Evolutionary conservation across 768 basidiomycete species (phyloP).

Genomic region (Serendipita vermifera): DNA sequence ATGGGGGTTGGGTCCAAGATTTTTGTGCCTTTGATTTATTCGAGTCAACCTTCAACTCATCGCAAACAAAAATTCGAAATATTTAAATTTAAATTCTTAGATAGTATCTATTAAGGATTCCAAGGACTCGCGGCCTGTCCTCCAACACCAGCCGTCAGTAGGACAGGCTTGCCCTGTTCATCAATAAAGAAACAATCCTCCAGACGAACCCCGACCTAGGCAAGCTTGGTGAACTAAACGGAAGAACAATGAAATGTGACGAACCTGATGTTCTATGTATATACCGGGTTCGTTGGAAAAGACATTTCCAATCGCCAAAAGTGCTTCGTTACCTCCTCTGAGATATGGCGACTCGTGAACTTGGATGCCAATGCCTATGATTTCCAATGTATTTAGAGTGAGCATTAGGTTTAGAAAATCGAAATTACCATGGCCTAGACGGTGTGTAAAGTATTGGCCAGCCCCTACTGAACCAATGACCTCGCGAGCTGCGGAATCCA

Average conservation of each 20-base stretch:
- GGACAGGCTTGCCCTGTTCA: constrained; percentile 37
- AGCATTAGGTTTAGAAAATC: not conserved
- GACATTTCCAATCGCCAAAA: constrained; percentile 50
- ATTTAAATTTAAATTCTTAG: too few relatives aligned
- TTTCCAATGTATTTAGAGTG: constrained; percentile 10
- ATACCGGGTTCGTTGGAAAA: constrained; percentile 76
- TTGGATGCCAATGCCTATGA: constrained; percentile 77
- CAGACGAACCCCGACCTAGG: constrained; percentile 59
- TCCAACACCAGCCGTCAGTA: constrained; percentile 53
- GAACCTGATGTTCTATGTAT: constrained; percentile 56
- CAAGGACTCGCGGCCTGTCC: constrained; percentile 34
- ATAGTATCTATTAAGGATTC: constrained; percentile 11
- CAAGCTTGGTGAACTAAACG: constrained; percentile 12
- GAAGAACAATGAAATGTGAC: constrained; percentile 12
- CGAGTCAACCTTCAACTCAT: not conserved
- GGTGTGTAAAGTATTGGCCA: constrained; percentile 59
- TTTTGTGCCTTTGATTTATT: not conserved
- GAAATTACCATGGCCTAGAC: constrained; percentile 59
- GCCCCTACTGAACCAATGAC: constrained; percentile 34
- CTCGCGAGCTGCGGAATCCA: constrained; percentile 51
- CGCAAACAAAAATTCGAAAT: not conserved
- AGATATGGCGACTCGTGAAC: constrained; percentile 74
- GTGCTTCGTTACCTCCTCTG: constrained; percentile 47
- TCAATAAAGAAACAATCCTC: constrained; percentile 71
- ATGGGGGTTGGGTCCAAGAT: not conserved